Evolutionary conservation across 2,329 filamentous ascomycete genomes (phyloP).

Genomic region (Clarireedia sp.): DNA sequence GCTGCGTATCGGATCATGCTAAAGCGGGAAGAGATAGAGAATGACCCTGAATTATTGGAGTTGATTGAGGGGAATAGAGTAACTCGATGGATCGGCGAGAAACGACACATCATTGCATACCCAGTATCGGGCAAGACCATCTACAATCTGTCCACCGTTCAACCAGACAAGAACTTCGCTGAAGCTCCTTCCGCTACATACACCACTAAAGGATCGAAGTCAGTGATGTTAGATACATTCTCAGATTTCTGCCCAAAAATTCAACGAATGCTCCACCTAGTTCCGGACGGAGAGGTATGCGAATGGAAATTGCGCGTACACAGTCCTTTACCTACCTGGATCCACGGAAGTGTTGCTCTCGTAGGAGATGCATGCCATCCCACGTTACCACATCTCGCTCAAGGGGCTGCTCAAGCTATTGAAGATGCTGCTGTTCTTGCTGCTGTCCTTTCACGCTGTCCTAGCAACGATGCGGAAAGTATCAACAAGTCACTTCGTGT

Average conservation of each 20-base stretch:
- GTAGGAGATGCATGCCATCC: constrained; percentile 60
- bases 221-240: constrained; percentile 53
- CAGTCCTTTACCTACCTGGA: constrained; percentile 49
- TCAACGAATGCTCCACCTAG: constrained; percentile 49
- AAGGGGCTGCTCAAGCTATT: constrained; percentile 61
- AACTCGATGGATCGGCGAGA: constrained; percentile 68
- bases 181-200: constrained; percentile 50
- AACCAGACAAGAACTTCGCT: constrained; percentile 54
- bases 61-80: constrained; percentile 60
- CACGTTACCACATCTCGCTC: constrained; percentile 58
- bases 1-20: constrained; percentile 77
- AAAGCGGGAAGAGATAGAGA: constrained; percentile 54
- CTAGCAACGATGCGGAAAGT: constrained; percentile 29
- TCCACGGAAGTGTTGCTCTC: constrained; percentile 46
- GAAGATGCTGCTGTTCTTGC: constrained; percentile 57
- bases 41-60: constrained; percentile 50
- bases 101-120: constrained; percentile 71
- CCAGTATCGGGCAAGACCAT: constrained; percentile 59
- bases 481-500: constrained; percentile 43
- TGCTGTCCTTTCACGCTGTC: constrained; percentile 39
- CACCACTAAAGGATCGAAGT: constrained; percentile 55
- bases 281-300: constrained; percentile 53
- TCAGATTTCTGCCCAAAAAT: constrained; percentile 53
- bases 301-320: constrained; percentile 58
- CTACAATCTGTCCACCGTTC: constrained; percentile 56